A percentile compares a stretch with the other conserved stretches of the same genome.
These are phyloP conservation scores for Cyclotella sp. DNA, from an alignment of 108 stramenopile species.

Conservation along the genomic window DNA sequence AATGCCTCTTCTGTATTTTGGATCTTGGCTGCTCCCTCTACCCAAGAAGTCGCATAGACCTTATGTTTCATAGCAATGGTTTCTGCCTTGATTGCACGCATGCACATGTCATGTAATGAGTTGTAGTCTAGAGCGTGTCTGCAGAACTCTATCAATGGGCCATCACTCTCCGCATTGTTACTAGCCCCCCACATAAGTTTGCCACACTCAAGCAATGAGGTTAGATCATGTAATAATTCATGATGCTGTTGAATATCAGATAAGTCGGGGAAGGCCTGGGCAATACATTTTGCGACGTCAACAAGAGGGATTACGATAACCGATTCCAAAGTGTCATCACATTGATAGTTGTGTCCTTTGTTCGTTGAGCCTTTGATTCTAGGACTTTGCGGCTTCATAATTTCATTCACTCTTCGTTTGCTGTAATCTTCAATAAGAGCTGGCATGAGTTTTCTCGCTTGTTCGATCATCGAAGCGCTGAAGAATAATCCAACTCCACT, in stretches of 20 bases:
- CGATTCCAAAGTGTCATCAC: not conserved
- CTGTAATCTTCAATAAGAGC: slow-evolving; percentile 28
- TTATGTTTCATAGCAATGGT: slow-evolving; percentile 20
- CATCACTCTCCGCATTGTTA: slow-evolving; percentile 22
- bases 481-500: slow-evolving; percentile 33
- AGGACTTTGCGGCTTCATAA: slow-evolving; percentile 1
- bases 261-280: slow-evolving; percentile 28
- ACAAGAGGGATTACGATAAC: slow-evolving; percentile 8
- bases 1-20: slow-evolving; percentile 27
- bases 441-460: slow-evolving; percentile 20
- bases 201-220: not conserved
- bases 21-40: slow-evolving; percentile 31
- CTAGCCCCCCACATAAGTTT: slow-evolving; percentile 4
- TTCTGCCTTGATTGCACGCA: slow-evolving; percentile 33
- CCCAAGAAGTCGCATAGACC: slow-evolving; percentile 21
- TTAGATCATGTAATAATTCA: not conserved
- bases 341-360: not conserved
- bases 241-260: slow-evolving; percentile 26
- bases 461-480: slow-evolving; percentile 16
- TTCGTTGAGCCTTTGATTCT: not conserved
- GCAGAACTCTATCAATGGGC: slow-evolving; percentile 45
- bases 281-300: slow-evolving; percentile 17
- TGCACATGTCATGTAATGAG: slow-evolving; percentile 25
- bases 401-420: slow-evolving; percentile 30
- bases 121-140: slow-evolving; percentile 14